A percentile compares a stretch with the other conserved stretches of the same genome.
These are phyloP conservation scores for Penicillium griseofulvum DNA, from an alignment of 2,329 filamentous ascomycete genomes.

Conservation along the genomic window DNA sequence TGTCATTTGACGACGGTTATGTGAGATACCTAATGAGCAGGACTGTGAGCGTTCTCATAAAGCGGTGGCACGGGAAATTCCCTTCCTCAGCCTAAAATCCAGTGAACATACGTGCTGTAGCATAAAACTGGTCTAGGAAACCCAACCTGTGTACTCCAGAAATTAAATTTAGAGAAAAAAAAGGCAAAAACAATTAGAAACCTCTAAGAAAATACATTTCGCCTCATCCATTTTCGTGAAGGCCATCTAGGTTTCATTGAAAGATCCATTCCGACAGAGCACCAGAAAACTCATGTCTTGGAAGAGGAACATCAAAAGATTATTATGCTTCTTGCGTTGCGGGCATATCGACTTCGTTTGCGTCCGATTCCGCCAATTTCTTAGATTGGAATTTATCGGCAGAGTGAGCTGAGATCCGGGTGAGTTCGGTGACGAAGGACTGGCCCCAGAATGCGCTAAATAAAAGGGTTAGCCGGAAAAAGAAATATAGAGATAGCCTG, in stretches of 20 bases:
- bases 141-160: slow-evolving; percentile 4
- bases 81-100: too few relatives aligned
- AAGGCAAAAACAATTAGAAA: slow-evolving; percentile 5
- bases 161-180: slow-evolving; percentile 3
- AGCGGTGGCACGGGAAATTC: too few relatives aligned
- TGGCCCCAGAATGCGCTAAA: slow-evolving; percentile 87
- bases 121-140: neutral
- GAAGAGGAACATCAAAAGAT: neutral
- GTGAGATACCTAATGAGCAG: too few relatives aligned
- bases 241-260: slow-evolving; percentile 24
- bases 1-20: too few relatives aligned
- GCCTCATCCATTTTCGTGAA: slow-evolving; percentile 29
- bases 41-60: too few relatives aligned
- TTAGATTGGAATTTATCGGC: slow-evolving; percentile 38
- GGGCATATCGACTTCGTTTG: slow-evolving; percentile 3
- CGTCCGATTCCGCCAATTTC: slow-evolving; percentile 19
- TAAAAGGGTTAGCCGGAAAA: slow-evolving; percentile 20
- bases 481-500: neutral
- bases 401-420: slow-evolving; percentile 51
- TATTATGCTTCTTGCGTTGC: slow-evolving; percentile 3
- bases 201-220: slow-evolving; percentile 19
- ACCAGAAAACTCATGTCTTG: neutral
- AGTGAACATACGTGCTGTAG: neutral
- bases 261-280: neutral
- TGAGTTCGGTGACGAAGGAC: slow-evolving; percentile 84